These are phyloP conservation scores for carrot (Daucus carota) DNA, from an alignment of 129 eudicot genomes.

Conservation along the genomic window DNA sequence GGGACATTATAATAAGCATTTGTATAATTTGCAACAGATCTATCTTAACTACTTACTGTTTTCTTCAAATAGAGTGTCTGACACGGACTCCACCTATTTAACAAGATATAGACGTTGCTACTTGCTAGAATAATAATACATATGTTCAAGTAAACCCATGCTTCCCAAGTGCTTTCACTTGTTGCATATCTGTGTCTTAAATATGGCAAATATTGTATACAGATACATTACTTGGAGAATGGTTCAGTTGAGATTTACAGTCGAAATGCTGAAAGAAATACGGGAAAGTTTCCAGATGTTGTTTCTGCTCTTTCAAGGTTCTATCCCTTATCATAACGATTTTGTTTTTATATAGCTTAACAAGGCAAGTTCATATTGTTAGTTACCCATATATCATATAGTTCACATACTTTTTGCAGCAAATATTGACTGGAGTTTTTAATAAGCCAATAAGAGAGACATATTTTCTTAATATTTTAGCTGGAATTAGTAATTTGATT, in stretches of 20 bases:
- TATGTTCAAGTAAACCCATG: too few relatives aligned
- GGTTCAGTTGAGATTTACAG: slow-evolving; percentile 97
- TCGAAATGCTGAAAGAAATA: slow-evolving; percentile 91
- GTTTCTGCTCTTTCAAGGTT: slow-evolving; percentile 67
- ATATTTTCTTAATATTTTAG: not conserved
- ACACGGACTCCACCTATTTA: not conserved
- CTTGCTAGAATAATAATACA: not conserved
- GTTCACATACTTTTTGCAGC: not conserved
- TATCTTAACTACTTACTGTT: not conserved
- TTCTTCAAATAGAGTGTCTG: not conserved
- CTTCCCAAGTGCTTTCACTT: not conserved
- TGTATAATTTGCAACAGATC: not conserved
- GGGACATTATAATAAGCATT: not conserved
- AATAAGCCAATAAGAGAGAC: not conserved
- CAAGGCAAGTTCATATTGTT: not conserved
- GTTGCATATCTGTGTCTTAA: not conserved
- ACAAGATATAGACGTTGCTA: too few relatives aligned
- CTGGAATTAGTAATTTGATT: not conserved
- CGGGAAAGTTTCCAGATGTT: slow-evolving; percentile 94
- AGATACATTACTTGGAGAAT: slow-evolving; percentile 92
- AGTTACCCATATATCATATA: not conserved
- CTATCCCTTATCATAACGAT: not conserved
- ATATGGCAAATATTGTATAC: not conserved
- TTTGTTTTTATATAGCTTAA: not conserved
- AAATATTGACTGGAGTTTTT: not conserved